phyloP scores from a whole-genome alignment of 805 yeast genomes.

The Candida sphagnicola region DNA sequence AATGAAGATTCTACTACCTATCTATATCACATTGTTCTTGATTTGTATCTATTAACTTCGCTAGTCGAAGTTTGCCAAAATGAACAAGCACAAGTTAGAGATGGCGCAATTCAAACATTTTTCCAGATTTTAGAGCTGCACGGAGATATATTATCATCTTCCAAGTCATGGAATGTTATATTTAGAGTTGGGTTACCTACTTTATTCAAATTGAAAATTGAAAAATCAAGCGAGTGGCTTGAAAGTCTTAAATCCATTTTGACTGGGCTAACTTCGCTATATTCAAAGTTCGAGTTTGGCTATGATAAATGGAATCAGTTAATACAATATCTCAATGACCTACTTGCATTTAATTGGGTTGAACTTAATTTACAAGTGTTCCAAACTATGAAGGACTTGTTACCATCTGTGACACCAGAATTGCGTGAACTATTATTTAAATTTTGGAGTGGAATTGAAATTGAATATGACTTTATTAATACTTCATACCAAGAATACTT shows the following conservation, averaged over 20 bases:
- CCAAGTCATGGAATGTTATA: conserved; percentile 67
- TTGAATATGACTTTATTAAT: conserved; percentile 39
- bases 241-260: conserved; percentile 62
- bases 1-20: conserved; percentile 4
- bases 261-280: conserved; percentile 64
- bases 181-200: conserved; percentile 58
- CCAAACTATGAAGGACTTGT: conserved; percentile 46
- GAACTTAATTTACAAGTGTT: conserved; percentile 56
- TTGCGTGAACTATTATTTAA: conserved; percentile 39
- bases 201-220: conserved; percentile 33
- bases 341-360: conserved; percentile 40
- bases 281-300: conserved; percentile 45
- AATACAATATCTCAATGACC: conserved; percentile 42
- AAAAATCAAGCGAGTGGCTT: conserved; percentile 40
- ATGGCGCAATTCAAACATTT: conserved; percentile 86
- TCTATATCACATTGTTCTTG: conserved; percentile 13
- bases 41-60: conserved; percentile 50
- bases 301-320: conserved; percentile 56
- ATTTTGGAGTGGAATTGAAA: conserved; percentile 46
- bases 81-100: conserved; percentile 72
- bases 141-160: conserved; percentile 45
- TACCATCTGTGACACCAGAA: conserved; percentile 20
- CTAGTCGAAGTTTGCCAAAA: conserved; percentile 64
- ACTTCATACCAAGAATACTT: conserved; percentile 59
- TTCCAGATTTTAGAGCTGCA: conserved; percentile 78